Evolutionary conservation across 306 rosid genomes (phyloP).

Genomic region (Parietaria judaica): DNA sequence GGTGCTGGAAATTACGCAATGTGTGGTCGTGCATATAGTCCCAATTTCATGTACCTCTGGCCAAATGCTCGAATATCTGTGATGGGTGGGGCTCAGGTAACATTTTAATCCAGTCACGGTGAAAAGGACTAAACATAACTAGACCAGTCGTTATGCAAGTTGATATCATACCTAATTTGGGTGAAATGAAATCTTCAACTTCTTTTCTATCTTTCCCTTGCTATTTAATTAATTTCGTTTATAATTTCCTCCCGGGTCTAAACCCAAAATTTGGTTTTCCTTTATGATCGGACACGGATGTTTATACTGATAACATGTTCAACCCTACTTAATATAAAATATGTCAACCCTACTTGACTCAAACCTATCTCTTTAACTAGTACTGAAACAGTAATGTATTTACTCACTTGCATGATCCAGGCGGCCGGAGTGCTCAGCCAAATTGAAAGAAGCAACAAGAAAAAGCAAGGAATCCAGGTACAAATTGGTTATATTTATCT

Average conservation of each 20-base stretch:
- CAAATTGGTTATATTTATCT: background rate
- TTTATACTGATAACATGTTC: too few species aligned
- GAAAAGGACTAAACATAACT: background rate
- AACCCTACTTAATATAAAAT: slow-evolving; percentile 5
- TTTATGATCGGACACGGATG: too few species aligned
- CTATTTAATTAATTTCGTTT: too few species aligned
- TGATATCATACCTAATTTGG: background rate
- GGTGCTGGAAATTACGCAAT: slow-evolving; percentile 99
- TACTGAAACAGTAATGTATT: background rate
- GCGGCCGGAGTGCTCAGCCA: slow-evolving; percentile 95
- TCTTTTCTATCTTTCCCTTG: background rate
- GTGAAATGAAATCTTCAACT: too few species aligned
- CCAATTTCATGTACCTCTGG: slow-evolving; percentile 90
- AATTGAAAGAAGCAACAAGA: slow-evolving; percentile 77
- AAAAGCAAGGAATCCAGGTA: slow-evolving; percentile 91
- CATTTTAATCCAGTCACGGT: background rate
- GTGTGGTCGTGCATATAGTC: slow-evolving; percentile 99
- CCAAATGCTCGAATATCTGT: slow-evolving; percentile 94
- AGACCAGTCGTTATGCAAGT: background rate
- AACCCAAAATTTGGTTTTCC: too few species aligned
- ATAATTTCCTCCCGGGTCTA: too few species aligned
- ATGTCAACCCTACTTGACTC: background rate
- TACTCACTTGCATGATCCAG: slow-evolving; percentile 23
- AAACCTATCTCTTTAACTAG: slow-evolving; percentile 9
- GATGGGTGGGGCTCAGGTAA: slow-evolving; percentile 98